Conservation (phyloP, 1,284 basidiomycete species). For the Ceratobasidium sp. region DNA sequence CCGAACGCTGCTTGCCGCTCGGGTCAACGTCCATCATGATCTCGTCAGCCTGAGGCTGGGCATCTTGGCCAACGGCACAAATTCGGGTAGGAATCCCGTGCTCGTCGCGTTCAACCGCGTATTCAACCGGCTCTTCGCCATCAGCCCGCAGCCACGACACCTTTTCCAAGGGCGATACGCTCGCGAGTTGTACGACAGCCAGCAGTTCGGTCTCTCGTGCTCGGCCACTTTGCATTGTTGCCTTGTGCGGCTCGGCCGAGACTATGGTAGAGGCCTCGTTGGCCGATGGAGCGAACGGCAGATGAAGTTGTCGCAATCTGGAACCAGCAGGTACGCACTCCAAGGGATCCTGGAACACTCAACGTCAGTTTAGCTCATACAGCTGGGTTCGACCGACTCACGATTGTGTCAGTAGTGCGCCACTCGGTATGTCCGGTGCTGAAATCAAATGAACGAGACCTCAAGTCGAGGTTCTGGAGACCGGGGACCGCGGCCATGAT, state of each 20-base stretch:
- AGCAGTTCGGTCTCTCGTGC: conserved; percentile 22
- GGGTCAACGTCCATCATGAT: background rate
- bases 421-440: conserved; percentile 27
- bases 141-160: conserved; percentile 28
- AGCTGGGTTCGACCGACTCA: background rate
- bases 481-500: conserved; percentile 5
- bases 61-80: background rate
- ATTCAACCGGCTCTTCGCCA: conserved; percentile 29
- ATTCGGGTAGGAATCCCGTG: conserved; percentile 15
- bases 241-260: conserved; percentile 18
- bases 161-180: conserved; percentile 26
- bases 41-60: background rate
- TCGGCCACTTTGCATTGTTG: background rate
- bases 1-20: background rate
- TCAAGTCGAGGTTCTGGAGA: conserved; percentile 16
- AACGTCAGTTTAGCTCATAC: background rate
- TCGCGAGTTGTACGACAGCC: conserved; percentile 22
- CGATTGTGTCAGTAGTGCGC: conserved; percentile 25
- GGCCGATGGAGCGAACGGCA: conserved; percentile 18
- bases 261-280: background rate
- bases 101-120: conserved; percentile 18
- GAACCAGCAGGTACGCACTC: conserved; percentile 27
- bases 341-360: conserved; percentile 12
- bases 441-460: conserved; percentile 29
- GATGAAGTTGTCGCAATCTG: conserved; percentile 9